These are phyloP conservation scores for Lactarius deliciosus DNA, from an alignment of 768 basidiomycete genomes.

Conservation along the genomic window DNA sequence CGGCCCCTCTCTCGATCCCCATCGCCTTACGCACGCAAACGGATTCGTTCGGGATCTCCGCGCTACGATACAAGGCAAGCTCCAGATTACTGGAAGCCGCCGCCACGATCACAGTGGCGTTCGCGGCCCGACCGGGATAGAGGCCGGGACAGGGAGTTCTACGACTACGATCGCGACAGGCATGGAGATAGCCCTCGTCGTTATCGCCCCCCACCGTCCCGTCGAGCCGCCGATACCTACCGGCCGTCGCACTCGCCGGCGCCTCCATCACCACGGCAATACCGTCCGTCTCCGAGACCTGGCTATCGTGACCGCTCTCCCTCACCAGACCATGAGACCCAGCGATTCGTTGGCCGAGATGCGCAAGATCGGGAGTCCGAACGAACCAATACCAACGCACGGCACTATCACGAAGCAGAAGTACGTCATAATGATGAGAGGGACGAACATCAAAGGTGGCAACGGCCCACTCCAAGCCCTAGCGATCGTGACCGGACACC, in stretches of 20 bases:
- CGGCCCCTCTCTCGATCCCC: conserved; percentile 14
- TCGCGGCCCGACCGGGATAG: not conserved
- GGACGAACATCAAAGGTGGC: conserved; percentile 6
- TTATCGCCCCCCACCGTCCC: not conserved
- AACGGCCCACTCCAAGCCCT: not conserved
- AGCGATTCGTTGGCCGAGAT: not conserved
- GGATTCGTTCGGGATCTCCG: conserved; percentile 16
- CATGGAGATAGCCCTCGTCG: conserved; percentile 4
- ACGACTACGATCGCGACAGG: conserved; percentile 5
- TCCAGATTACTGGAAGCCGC: not conserved
- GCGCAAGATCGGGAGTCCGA: not conserved
- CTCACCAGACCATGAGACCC: not conserved
- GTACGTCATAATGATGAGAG: not conserved
- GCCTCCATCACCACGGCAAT: conserved; percentile 12
- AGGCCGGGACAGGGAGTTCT: not conserved
- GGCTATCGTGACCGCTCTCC: not conserved
- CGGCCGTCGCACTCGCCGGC: conserved; percentile 3
- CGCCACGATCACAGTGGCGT: not conserved
- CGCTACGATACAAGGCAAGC: conserved; percentile 4
- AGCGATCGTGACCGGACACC: conserved; percentile 5
- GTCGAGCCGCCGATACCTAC: not conserved
- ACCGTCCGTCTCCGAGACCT: conserved; percentile 4
- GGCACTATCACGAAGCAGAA: conserved; percentile 5
- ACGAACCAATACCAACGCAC: not conserved
- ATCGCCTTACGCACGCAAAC: conserved; percentile 16